Percentiles rank a stretch among this genome's conserved stretches.
These are phyloP conservation scores for Oxytropis ochrocephala DNA, from an alignment of 306 rosid genomes.

Conservation along the genomic window DNA sequence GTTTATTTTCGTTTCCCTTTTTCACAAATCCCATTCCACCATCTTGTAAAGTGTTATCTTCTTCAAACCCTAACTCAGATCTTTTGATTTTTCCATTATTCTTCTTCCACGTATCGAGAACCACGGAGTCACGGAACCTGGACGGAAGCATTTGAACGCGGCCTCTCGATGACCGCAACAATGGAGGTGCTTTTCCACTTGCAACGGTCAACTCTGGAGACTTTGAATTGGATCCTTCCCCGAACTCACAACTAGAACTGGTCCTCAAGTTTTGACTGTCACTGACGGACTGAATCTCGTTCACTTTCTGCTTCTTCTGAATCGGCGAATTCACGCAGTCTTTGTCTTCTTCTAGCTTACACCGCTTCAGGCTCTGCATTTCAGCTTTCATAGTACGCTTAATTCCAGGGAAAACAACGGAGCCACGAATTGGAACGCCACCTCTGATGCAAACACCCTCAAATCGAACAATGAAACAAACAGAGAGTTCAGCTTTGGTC, in stretches of 20 bases:
- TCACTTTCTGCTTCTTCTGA: slow-evolving; percentile 42
- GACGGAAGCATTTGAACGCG: slow-evolving; percentile 55
- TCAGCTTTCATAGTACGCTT: slow-evolving; percentile 48
- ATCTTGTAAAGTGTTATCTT: slow-evolving; percentile 10
- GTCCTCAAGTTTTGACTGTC: slow-evolving; percentile 29
- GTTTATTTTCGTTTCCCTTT: slow-evolving; percentile 9
- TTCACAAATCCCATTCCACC: slow-evolving; percentile 13
- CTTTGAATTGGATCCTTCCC: slow-evolving; percentile 35
- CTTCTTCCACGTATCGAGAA: slow-evolving; percentile 30
- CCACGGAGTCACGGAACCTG: slow-evolving; percentile 51
- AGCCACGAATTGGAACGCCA: no score
- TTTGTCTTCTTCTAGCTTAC: slow-evolving; percentile 43
- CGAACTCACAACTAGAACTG: slow-evolving; percentile 23
- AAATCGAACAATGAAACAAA: no score
- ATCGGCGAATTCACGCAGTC: slow-evolving; percentile 11
- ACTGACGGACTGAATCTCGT: slow-evolving; percentile 4
- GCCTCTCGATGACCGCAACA: slow-evolving; percentile 49
- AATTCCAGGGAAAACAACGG: background rate
- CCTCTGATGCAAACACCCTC: no score
- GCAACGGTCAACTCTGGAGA: slow-evolving; percentile 19
- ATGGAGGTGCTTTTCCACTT: slow-evolving; percentile 15
- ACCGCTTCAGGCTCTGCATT: slow-evolving; percentile 52
- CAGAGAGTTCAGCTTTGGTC: no score
- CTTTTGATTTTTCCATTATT: slow-evolving; percentile 17
- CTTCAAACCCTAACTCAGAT: slow-evolving; percentile 14